Conservation (phyloP, 1,284 basidiomycete genomes). For the Cryptococcus maquisensis region DNA sequence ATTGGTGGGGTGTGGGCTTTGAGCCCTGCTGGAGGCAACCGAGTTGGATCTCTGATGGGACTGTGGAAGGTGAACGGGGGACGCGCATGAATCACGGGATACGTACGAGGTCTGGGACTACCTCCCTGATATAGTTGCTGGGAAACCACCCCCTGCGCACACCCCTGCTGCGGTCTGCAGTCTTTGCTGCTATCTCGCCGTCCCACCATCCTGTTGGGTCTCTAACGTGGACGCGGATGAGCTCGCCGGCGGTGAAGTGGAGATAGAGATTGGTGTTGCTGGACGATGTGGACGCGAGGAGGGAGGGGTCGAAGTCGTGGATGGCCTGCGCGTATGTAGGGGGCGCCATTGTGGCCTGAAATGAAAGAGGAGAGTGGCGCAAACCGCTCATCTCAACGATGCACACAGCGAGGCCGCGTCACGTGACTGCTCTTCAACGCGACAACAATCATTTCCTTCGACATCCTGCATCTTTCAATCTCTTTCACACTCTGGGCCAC, state of each 20-base stretch:
- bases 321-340: slow-evolving; percentile 65
- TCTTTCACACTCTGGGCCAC: no score
- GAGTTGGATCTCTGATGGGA: background rate
- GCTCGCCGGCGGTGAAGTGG: slow-evolving; percentile 79
- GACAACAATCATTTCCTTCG: no score
- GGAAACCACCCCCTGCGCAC: slow-evolving; percentile 91
- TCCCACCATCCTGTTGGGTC: slow-evolving; percentile 98
- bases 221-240: slow-evolving; percentile 81
- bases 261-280: slow-evolving; percentile 69
- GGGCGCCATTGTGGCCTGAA: background rate
- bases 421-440: no score
- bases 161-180: slow-evolving; percentile 61
- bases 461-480: no score
- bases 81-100: background rate
- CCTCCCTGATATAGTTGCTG: slow-evolving; percentile 56
- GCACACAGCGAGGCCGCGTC: no score
- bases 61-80: background rate
- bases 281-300: slow-evolving; percentile 30
- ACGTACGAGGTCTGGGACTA: background rate
- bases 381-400: no score
- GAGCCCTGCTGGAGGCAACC: background rate
- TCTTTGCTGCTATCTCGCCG: slow-evolving; percentile 69
- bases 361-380: background rate
- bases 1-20: background rate
- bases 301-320: slow-evolving; percentile 74